phyloP scores from a whole-genome alignment of 495 filamentous ascomycete genomes.

The Neurospora tetraspora region DNA sequence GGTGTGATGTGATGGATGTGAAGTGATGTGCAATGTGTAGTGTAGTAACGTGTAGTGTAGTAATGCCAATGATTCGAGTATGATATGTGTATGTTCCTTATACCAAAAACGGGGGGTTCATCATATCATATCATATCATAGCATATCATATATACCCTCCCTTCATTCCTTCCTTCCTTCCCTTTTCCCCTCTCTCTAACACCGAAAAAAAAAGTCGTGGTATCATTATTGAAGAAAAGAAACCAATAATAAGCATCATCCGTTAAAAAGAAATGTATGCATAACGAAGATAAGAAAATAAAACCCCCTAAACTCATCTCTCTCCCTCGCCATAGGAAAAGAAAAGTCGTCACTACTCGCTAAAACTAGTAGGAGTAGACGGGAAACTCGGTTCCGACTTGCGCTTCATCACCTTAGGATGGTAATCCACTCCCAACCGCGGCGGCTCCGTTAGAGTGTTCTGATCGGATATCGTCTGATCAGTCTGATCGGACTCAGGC shows the following conservation, averaged over 20 bases:
- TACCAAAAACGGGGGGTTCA: neutral
- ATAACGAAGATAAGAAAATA: neutral
- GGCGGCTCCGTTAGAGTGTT: neutral
- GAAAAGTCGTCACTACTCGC: neutral
- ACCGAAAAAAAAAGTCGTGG: neutral
- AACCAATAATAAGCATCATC: neutral
- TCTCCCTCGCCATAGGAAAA: neutral
- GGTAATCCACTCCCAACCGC: neutral
- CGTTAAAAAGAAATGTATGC: neutral
- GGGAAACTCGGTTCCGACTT: neutral
- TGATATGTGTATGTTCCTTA: neutral
- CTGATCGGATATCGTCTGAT: neutral
- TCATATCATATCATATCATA: neutral
- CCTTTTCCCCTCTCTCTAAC: neutral
- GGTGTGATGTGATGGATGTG: neutral
- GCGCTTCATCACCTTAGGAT: neutral
- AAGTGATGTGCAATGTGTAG: neutral
- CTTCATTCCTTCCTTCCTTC: neutral
- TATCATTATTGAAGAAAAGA: neutral
- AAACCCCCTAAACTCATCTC: neutral
- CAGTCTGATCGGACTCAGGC: neutral
- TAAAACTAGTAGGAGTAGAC: slow-evolving; percentile 6
- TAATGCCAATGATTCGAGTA: neutral
- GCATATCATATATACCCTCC: neutral
- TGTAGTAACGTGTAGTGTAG: neutral